Percentiles rank a stretch among this genome's conserved stretches.
Evolutionary conservation across 78 protist genomes (phyloP).

Genomic region (Planoprotostelium fungivorum): DNA sequence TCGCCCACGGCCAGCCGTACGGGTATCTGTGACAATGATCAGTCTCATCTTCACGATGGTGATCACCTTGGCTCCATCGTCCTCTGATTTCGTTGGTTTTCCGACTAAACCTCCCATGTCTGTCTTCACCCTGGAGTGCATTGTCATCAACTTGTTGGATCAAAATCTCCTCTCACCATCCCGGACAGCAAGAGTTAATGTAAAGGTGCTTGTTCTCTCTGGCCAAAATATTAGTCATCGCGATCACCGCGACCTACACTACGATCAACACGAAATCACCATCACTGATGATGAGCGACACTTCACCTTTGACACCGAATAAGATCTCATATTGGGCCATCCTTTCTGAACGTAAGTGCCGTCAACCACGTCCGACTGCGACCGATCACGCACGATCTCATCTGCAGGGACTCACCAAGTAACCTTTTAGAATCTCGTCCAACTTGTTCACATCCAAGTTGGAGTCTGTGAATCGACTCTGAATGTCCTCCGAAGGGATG

Average conservation of each 20-base stretch:
- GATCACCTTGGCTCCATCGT: neutral
- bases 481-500: neutral
- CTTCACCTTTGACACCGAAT: neutral
- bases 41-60: too few relatives aligned
- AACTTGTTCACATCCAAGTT: neutral
- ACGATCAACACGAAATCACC: too few relatives aligned
- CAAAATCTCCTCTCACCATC: neutral
- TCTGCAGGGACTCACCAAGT: neutral
- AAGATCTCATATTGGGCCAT: neutral
- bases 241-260: neutral
- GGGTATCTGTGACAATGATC: neutral
- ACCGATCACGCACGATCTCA: neutral
- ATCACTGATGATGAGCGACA: neutral
- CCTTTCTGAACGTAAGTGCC: neutral
- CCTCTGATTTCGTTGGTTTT: neutral
- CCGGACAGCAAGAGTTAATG: neutral
- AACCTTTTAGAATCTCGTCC: neutral
- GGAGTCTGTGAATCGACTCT: neutral
- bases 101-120: neutral
- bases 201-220: neutral
- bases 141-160: neutral
- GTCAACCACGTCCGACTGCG: neutral
- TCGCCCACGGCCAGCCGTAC: neutral
- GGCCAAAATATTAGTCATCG: neutral
- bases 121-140: neutral